Evolutionary conservation across 164 flowering plant genomes (phyloP).

Genomic region (Umbellularia californica): DNA sequence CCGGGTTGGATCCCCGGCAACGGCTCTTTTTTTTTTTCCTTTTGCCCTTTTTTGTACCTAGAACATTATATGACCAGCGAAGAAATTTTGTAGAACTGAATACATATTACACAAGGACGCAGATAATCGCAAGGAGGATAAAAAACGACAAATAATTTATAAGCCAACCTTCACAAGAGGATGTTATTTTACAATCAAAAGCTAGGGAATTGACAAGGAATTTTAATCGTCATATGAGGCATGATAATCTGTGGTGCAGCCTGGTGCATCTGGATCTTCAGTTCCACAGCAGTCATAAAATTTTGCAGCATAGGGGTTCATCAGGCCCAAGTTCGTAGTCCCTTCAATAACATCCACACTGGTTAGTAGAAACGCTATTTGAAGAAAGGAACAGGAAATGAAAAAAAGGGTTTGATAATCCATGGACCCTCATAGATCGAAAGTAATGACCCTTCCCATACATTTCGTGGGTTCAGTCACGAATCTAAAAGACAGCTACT

Average conservation of each 20-base stretch:
- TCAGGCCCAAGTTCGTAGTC: conserved; percentile 77
- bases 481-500: no score
- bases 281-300: conserved; percentile 90
- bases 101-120: no score
- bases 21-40: conserved; percentile 15
- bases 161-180: no score
- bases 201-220: background rate
- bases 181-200: background rate
- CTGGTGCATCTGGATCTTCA: conserved; percentile 68
- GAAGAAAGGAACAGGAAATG: background rate
- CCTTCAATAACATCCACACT: conserved; percentile 28
- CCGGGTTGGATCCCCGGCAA: conserved; percentile 53
- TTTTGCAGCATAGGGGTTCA: no score
- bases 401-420: background rate
- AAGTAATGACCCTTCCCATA: background rate
- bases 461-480: background rate
- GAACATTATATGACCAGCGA: no score
- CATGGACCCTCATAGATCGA: background rate
- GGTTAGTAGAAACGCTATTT: background rate
- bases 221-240: conserved; percentile 59
- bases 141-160: no score
- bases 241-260: conserved; percentile 60
- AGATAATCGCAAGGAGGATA: no score
- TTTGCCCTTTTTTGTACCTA: no score
- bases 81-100: no score